These are phyloP conservation scores for Aspergillus niger DNA, from an alignment of 2,329 filamentous ascomycete species.

Conservation along the genomic window DNA sequence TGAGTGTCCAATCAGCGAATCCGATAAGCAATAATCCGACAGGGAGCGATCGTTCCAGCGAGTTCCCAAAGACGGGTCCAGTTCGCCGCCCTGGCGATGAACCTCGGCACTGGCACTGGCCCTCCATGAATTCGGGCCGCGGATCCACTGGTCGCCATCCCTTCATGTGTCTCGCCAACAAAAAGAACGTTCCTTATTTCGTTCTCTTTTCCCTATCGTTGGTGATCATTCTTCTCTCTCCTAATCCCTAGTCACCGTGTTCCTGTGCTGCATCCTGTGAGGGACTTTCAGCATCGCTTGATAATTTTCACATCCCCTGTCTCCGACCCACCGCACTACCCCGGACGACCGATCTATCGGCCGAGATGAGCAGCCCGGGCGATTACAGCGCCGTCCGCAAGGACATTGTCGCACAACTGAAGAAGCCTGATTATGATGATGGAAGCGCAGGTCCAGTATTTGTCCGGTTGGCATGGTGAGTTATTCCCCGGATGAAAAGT, in stretches of 20 bases:
- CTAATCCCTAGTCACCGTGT: neutral
- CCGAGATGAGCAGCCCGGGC: slow-evolving; percentile 39
- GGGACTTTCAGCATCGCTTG: neutral
- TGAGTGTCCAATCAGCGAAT: neutral
- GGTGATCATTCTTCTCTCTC: slow-evolving; percentile 9
- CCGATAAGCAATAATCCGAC: neutral
- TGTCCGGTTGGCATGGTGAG: slow-evolving; percentile 64
- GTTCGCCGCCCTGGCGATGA: slow-evolving; percentile 14
- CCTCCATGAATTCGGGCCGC: slow-evolving; percentile 25
- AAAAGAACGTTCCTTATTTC: slow-evolving; percentile 20
- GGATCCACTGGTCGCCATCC: slow-evolving; percentile 30
- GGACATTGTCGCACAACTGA: slow-evolving; percentile 56
- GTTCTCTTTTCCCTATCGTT: slow-evolving; percentile 11
- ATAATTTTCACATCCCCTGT: neutral
- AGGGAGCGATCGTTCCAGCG: neutral
- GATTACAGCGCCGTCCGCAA: slow-evolving; percentile 55
- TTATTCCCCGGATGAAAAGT: slow-evolving; percentile 10
- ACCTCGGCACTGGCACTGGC: slow-evolving; percentile 33
- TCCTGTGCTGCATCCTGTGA: neutral
- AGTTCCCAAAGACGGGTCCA: neutral
- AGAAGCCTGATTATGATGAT: slow-evolving; percentile 66
- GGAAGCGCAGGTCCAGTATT: slow-evolving; percentile 65
- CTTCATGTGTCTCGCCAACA: slow-evolving; percentile 32
- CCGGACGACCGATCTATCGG: slow-evolving; percentile 24
- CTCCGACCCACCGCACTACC: slow-evolving; percentile 13